Conservation (phyloP, 176 grass and related monocot species). For the Musa itinerans region DNA sequence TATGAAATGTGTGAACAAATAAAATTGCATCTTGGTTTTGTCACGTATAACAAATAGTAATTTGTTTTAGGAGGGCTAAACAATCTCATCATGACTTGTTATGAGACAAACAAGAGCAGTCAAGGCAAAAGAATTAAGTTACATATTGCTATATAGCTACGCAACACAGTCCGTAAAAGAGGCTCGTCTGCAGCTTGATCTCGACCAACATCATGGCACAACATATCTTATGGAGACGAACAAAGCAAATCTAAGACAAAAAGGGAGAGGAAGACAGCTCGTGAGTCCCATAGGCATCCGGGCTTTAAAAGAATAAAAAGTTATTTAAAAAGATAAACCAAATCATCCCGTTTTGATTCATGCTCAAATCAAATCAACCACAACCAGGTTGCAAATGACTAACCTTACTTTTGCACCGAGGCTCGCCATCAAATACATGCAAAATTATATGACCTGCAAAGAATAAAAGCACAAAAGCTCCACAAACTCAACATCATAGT, state of each 20-base stretch:
- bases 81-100: constrained; percentile 87
- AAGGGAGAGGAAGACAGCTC: neutral
- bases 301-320: too few species aligned
- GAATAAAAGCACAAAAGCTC: too few species aligned
- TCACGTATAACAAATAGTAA: constrained; percentile 94
- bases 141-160: neutral
- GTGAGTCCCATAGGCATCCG: too few species aligned
- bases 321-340: too few species aligned
- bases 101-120: constrained; percentile 4
- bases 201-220: constrained; percentile 98
- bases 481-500: too few species aligned
- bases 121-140: neutral
- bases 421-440: too few species aligned
- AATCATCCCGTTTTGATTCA: too few species aligned
- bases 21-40: constrained; percentile 56
- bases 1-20: neutral
- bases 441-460: too few species aligned
- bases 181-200: constrained; percentile 98
- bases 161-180: constrained; percentile 91
- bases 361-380: too few species aligned
- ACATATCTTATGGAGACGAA: constrained; percentile 37
- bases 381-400: too few species aligned
- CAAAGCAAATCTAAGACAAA: constrained; percentile 15
- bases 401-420: too few species aligned
- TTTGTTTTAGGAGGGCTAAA: constrained; percentile 87